Base-by-base conservation (phyloP, 2,329 filamentous ascomycete species). In the Cercospora beticola region DNA sequence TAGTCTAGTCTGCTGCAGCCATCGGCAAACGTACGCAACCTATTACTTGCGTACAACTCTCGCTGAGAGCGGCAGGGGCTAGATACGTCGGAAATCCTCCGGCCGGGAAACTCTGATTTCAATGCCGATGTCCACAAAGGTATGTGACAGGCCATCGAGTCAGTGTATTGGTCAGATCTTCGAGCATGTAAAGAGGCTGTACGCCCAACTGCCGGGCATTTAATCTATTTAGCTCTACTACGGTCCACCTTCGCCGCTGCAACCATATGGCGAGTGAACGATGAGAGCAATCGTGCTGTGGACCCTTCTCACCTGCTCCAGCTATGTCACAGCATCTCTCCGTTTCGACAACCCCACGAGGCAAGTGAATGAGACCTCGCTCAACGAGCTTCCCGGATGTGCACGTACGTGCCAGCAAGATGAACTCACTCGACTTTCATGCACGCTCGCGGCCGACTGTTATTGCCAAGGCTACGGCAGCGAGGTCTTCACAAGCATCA, bases 401-500 rank as follows among this genome's bases (percentile, higher is more conserved):
- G 57, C 57, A 33, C 57, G 57, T 59, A 59, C 30, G 6, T 59
- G 57, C 57, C 57, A 59, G 30, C 57, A 59, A 59, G 28, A 59
- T 59, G 57, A 21, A 14, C 57, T 59, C 23, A 33, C 57, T 10
- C 30, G 4, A 14, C 12, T 21, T 31, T 30, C 57, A 8, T 59
- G 57, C 57, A 33, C 57, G 16, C 30, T 59, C 28, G 57, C 57
- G 9, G 57, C 30, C 28, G 57, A 59, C 26, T 59, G 57, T 28
- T 59, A 59, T 33, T 59, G 57, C 28, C 28, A 33, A 33, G 33
- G 16, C 33, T 59, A 59, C 57, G 30, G n/a, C 57, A 59, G 57
- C 30, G 5, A 31, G 57, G 18, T 59, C 18, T 59, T 33, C 14
- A 30, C 26, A 31, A 33, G 18, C 23, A 33, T 33, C 57, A 33